Evolutionary conservation across 73 alveolate species (phyloP).

Genomic region (Tetrahymena elliotti): DNA sequence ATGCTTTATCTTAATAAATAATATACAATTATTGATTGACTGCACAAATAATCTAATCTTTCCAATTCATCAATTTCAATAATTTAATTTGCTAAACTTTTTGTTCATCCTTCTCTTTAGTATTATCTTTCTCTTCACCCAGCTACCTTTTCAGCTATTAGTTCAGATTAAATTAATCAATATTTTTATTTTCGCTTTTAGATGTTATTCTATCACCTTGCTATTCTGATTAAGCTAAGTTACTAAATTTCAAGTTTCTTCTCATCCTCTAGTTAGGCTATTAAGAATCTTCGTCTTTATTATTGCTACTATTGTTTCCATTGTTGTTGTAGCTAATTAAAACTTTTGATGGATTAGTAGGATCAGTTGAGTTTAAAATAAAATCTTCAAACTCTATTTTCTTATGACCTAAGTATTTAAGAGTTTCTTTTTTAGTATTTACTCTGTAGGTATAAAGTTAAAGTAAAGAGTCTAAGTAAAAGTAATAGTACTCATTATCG

Average conservation of each 20-base stretch:
- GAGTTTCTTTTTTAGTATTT: not conserved
- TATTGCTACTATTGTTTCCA: not conserved
- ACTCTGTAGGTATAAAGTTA: not conserved
- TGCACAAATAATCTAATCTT: not conserved
- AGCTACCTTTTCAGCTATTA: not conserved
- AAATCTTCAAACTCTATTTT: not conserved
- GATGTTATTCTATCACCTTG: no score
- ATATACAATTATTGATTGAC: not conserved
- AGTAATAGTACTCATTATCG: not conserved
- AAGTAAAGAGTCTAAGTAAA: not conserved
- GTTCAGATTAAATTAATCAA: no score
- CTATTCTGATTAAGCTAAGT: not conserved
- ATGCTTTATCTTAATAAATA: not conserved
- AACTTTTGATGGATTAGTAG: not conserved
- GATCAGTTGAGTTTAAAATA: not conserved
- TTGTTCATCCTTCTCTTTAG: not conserved
- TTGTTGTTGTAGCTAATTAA: not conserved
- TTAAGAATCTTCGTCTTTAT: not conserved
- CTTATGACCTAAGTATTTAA: not conserved
- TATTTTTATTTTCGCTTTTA: no score
- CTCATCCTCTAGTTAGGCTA: not conserved
- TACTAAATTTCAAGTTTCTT: not conserved
- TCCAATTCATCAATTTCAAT: not conserved
- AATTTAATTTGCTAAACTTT: not conserved
- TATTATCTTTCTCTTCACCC: not conserved